Percentiles rank a stretch among this genome's conserved stretches.
Evolutionary conservation across 1,139 yeast species (phyloP).

Genomic region (Kluyveromyces sp.): DNA sequence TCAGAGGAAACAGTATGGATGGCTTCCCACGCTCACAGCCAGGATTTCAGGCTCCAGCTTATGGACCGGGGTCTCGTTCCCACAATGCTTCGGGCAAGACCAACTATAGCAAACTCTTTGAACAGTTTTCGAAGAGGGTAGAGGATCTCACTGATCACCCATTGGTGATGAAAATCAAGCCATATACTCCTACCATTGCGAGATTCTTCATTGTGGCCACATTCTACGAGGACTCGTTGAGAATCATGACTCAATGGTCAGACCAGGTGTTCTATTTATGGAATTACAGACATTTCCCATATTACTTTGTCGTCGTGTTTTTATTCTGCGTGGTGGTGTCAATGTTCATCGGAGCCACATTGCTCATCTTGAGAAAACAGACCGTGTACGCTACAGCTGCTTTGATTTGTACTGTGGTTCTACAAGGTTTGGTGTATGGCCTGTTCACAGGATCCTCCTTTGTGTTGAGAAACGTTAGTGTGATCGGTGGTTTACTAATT

Average conservation of each 20-base stretch:
- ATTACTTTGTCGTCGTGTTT: slow-evolving; percentile 67
- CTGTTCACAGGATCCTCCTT: slow-evolving; percentile 75
- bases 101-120: slow-evolving; percentile 16
- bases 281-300: slow-evolving; percentile 73
- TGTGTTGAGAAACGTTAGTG: slow-evolving; percentile 78
- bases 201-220: slow-evolving; percentile 90
- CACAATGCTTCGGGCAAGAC: neutral
- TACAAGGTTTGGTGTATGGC: slow-evolving; percentile 89
- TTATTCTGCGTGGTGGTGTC: slow-evolving; percentile 55
- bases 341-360: slow-evolving; percentile 69
- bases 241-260: slow-evolving; percentile 83
- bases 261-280: slow-evolving; percentile 85
- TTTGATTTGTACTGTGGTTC: slow-evolving; percentile 62
- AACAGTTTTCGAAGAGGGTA: slow-evolving; percentile 28
- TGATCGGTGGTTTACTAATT: slow-evolving; percentile 85
- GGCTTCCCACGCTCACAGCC: slow-evolving; percentile 9
- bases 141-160: slow-evolving; percentile 38
- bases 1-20: slow-evolving; percentile 11
- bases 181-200: slow-evolving; percentile 80
- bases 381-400: slow-evolving; percentile 68
- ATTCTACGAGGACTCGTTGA: slow-evolving; percentile 80
- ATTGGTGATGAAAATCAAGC: slow-evolving; percentile 40
- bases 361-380: slow-evolving; percentile 64
- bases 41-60: slow-evolving; percentile 8
- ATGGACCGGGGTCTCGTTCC: slow-evolving; percentile 2